A percentile compares a stretch with the other conserved stretches of the same genome.
phyloP scores from a whole-genome alignment of 2,329 filamentous ascomycete genomes.

The Hortaea sp. region DNA sequence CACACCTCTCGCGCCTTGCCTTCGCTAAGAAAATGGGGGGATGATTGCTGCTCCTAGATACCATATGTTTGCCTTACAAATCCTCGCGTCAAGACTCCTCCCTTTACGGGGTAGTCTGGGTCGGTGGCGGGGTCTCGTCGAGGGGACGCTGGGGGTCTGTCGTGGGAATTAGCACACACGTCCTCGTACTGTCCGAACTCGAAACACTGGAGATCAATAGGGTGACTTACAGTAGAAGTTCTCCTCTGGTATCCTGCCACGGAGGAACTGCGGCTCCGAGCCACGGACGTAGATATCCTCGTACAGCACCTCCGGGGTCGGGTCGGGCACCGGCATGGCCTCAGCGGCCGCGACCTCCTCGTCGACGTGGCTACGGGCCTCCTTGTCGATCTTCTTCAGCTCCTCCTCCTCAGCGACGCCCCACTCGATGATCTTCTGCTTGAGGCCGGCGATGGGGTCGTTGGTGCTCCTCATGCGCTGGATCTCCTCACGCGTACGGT shows the following conservation, averaged over 20 bases:
- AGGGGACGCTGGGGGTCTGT: conserved; percentile 3
- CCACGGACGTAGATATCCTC: conserved; percentile 94
- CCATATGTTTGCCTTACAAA: no score
- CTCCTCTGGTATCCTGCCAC: conserved; percentile 83
- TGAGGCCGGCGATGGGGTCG: conserved; percentile 94
- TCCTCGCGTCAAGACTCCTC: no score
- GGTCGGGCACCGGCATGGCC: conserved; percentile 71
- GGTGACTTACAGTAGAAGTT: conserved; percentile 57
- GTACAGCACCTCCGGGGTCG: conserved; percentile 72
- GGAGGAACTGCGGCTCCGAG: conserved; percentile 76
- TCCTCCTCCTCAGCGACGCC: conserved; percentile 83
- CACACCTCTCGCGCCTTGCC: no score
- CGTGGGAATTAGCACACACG: no score
- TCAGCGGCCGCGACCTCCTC: conserved; percentile 85
- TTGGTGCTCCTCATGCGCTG: conserved; percentile 99
- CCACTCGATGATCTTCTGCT: conserved; percentile 98
- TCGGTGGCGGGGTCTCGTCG: conserved; percentile 19
- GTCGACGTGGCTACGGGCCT: conserved; percentile 75
- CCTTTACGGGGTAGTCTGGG: conserved; percentile 12
- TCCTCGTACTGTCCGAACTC: conserved; percentile 24
- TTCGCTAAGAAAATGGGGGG: no score
- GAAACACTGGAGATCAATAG: no score
- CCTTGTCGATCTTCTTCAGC: conserved; percentile 92
- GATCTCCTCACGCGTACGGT: conserved; percentile 96
- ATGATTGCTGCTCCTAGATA: no score